These are phyloP conservation scores for Chalciporus piperatus DNA, from an alignment of 768 basidiomycete genomes.

Conservation along the genomic window DNA sequence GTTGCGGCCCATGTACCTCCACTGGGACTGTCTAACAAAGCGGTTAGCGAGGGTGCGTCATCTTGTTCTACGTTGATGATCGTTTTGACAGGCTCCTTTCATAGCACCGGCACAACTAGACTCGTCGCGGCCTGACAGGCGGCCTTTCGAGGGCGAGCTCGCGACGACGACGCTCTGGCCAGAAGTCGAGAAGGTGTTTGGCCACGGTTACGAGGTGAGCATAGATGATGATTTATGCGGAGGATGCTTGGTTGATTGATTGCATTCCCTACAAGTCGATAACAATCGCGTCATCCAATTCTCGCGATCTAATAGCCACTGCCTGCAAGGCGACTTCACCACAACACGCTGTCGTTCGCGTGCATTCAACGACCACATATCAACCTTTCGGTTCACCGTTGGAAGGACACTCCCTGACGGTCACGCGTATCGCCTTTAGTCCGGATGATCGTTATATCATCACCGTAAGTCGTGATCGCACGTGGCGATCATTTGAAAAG, in stretches of 20 bases:
- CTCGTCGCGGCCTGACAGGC: conserved; percentile 24
- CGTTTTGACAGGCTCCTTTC: conserved; percentile 1
- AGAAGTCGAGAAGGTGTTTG: conserved; percentile 94
- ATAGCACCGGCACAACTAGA: conserved; percentile 18
- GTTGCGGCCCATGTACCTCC: conserved; percentile 88
- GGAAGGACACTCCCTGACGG: conserved; percentile 81
- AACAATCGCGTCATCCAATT: conserved; percentile 71
- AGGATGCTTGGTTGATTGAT: neutral
- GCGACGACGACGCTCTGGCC: conserved; percentile 91
- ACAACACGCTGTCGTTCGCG: conserved; percentile 86
- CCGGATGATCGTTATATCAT: conserved; percentile 76
- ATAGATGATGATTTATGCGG: conserved; percentile 46
- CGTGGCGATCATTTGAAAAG: conserved; percentile 79
- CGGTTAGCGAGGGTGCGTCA: conserved; percentile 60
- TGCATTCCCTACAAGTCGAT: conserved; percentile 55
- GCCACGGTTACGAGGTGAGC: conserved; percentile 92
- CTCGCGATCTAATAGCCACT: conserved; percentile 72
- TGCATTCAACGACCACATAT: conserved; percentile 74
- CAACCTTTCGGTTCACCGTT: conserved; percentile 70
- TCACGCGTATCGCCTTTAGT: conserved; percentile 89
- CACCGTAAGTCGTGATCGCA: conserved; percentile 87
- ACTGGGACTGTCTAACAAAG: conserved; percentile 92
- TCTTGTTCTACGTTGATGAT: neutral
- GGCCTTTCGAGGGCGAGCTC: conserved; percentile 91
- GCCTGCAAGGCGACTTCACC: conserved; percentile 85